Conservation (phyloP, 257 asterid species). For the Avicennia marina region DNA sequence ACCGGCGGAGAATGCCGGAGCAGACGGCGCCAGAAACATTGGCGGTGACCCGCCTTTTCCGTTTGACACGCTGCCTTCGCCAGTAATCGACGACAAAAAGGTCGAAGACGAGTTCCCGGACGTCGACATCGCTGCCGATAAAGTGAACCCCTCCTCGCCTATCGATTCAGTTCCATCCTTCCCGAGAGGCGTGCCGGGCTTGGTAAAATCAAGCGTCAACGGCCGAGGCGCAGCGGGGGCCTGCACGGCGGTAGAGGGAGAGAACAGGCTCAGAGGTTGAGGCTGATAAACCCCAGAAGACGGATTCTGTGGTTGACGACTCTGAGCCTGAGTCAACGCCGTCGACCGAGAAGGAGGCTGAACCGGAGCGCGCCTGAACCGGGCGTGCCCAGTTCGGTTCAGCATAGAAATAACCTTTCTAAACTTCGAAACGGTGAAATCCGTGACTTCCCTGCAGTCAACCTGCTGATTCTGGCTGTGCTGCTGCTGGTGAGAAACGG, state of each 20-base stretch:
- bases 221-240: slow-evolving; percentile 18
- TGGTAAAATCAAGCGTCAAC: slow-evolving; percentile 52
- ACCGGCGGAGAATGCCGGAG: slow-evolving; percentile 38
- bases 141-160: slow-evolving; percentile 31
- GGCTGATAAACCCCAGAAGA: slow-evolving; percentile 6
- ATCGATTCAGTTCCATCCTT: slow-evolving; percentile 18
- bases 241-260: slow-evolving; percentile 24
- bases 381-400: slow-evolving; percentile 76
- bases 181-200: slow-evolving; percentile 19
- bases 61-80: slow-evolving; percentile 79
- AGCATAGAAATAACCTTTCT: slow-evolving; percentile 37
- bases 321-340: slow-evolving; percentile 15
- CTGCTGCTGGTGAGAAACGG: slow-evolving; percentile 44
- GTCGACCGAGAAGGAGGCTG: slow-evolving; percentile 30
- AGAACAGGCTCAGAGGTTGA: slow-evolving; percentile 35
- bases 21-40: slow-evolving; percentile 27
- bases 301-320: slow-evolving; percentile 17
- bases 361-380: slow-evolving; percentile 67
- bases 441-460: slow-evolving; percentile 61
- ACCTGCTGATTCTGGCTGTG: slow-evolving; percentile 23
- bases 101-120: slow-evolving; percentile 36
- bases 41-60: slow-evolving; percentile 51
- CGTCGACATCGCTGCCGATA: slow-evolving; percentile 28
- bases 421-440: slow-evolving; percentile 67
- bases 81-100: slow-evolving; percentile 63